Base-by-base conservation (phyloP, 75 land plant species). In the Picea sitchensis region DNA sequence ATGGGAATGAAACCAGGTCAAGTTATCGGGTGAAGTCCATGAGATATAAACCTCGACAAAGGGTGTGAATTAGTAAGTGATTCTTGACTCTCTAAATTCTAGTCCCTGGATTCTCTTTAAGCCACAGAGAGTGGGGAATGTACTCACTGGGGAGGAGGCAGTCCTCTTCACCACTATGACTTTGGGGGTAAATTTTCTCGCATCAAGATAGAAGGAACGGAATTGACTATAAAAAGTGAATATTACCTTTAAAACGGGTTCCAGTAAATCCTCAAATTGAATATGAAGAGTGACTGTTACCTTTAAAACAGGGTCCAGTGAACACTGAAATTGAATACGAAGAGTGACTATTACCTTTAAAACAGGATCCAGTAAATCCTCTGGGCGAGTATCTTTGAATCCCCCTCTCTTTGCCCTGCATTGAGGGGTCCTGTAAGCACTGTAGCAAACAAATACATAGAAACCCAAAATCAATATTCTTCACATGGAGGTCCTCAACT, bases 401-500 rank as follows among this genome's bases (percentile, higher is more conserved):
- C 82, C 81, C 18, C 82, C 82, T n/a, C 63, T 81, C 81, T 77
- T 81, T 41, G 82, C 57, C 38, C 38, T 81, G 73, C 82, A 81
- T n/a, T 79, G 59, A 20, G 82, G 82, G n/a, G 82, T 81, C 36
- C 82, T 47, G 61, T 77, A 81, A 23, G 82, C 82, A 18, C 82
- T 81, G 81, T 32, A 81, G 32, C 41, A 23, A 78, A 63, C 23
- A 77, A 61, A 7, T 6, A 61, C 23, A 77, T 21, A 7, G 0
- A 58, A 77, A 15, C 23, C n/a, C 71, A 65, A 65, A 65, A 26
- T 26, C 67, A 65, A 26, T 21, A 21, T 2, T 34, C 59, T 26
- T 21, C 73, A 14, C 73, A 26, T 20, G 31, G 3, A 32, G 65
- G 14, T 21, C 73, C n/a, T 59, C 1, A 21, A 77, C 78, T 17